Evolutionary conservation across 768 basidiomycete species (phyloP), one percentile per base, ranked within the genome.

Genomic region (Dentipellis fragilis): DNA sequence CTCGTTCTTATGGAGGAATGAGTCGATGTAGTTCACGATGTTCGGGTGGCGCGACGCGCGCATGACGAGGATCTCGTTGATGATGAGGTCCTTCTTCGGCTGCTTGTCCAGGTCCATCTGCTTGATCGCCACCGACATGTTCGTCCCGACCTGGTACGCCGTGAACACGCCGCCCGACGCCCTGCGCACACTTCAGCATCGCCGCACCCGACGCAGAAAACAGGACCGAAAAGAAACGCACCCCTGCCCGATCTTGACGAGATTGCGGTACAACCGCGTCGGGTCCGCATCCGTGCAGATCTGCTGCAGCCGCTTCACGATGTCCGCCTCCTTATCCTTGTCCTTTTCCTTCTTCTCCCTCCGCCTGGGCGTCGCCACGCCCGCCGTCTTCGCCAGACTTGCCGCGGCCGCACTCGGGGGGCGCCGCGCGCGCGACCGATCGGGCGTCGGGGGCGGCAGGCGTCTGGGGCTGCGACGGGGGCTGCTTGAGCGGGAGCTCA

Each of bases 71-170:
- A 98, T 98, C 72, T 99, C 96, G 71, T 99, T 98, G 75, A 99
- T 98, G 75, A 99, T 98, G 51, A 99, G 79, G 67, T 98, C 95
- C 72, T 98, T 97, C 79, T 98, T 98, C 42, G 96, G 96, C 66
- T 98, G 96, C 74, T 98, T 96, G 71, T 98, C 94, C 34, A 99
- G 79, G 76, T 99, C 96, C 96, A 98, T 99, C 72, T 98, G 95
- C 72, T 99, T 99, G 80, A 99, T 99, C 42, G 96, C 96, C 36
- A 98, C 96, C 10, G 84, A 88, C 35, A 90, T 64, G 70, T 96
- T 95, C 34, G 90, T 93, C 42, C 94, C 93, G 59, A 95, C 89
- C 74, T 98, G 94, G 67, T 96, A 96, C 14, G 95, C 95, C 11
- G 94, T 97, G 72, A 96, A 99, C 2, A 98, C 96, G 62, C 95